Conservation (phyloP, 352 stramenopile species). For the Globisporangium nagaii region DNA sequence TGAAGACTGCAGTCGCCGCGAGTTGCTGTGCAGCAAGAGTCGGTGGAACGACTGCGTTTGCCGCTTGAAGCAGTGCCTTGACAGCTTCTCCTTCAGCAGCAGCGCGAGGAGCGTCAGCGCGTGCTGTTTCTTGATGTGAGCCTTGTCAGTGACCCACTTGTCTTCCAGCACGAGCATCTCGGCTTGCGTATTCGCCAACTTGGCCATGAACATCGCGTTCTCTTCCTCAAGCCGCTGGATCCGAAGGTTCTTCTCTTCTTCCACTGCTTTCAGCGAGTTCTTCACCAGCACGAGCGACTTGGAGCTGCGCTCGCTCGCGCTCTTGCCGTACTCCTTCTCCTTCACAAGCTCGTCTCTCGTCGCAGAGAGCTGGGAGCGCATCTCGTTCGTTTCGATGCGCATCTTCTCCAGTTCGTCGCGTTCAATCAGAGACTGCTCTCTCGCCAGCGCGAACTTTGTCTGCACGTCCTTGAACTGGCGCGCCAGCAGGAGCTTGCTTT, state of each 20-base stretch:
- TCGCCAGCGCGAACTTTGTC: constrained; percentile 41
- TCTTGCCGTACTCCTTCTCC: constrained; percentile 49
- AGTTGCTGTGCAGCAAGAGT: not conserved
- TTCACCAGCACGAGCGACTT: constrained; percentile 57
- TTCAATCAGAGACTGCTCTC: constrained; percentile 55
- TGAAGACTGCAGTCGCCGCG: not conserved
- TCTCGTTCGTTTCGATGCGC: constrained; percentile 38
- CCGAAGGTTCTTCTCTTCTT: constrained; percentile 55
- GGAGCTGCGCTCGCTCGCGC: constrained; percentile 46
- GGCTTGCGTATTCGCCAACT: constrained; percentile 48
- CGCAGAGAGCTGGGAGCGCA: constrained; percentile 32
- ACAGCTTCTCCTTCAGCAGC: constrained; percentile 15
- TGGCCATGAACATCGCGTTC: constrained; percentile 38
- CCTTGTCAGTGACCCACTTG: constrained; percentile 31
- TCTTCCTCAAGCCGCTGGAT: constrained; percentile 52
- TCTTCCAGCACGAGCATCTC: constrained; percentile 53
- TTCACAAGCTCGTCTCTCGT: constrained; percentile 48
- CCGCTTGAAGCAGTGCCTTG: constrained; percentile 11
- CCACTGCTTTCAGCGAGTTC: constrained; percentile 44
- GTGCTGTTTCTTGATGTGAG: constrained; percentile 23
- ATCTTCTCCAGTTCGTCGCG: constrained; percentile 61
- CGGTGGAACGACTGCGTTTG: constrained; percentile 23
- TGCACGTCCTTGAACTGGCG: constrained; percentile 59
- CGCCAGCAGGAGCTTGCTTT: constrained; percentile 41
- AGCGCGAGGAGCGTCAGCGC: constrained; percentile 18